Evolutionary conservation across 2,329 filamentous ascomycete species (phyloP).

Genomic region (Arthrinium puccinioides): DNA sequence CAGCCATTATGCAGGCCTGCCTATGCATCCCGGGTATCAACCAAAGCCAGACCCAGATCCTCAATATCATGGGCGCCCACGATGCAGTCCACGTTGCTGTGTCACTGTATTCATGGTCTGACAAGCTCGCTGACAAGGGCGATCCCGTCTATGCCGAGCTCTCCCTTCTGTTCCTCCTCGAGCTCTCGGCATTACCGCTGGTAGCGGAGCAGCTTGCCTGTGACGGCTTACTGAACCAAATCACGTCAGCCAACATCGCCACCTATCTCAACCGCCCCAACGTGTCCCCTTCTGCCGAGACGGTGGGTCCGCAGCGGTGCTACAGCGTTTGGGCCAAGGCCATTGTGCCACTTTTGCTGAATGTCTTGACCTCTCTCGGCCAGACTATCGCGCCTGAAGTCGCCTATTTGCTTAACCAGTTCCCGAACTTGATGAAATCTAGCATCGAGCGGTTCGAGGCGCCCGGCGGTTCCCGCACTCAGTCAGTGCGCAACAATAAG

Average conservation of each 20-base stretch:
- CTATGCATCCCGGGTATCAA: conserved; percentile 72
- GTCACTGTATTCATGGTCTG: conserved; percentile 89
- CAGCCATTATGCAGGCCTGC: conserved; percentile 79
- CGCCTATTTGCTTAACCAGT: conserved; percentile 81
- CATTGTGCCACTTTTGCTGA: conserved; percentile 80
- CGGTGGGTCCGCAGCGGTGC: conserved; percentile 60
- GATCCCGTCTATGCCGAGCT: conserved; percentile 93
- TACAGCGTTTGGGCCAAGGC: conserved; percentile 89
- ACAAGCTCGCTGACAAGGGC: conserved; percentile 66
- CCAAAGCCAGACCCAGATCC: conserved; percentile 62
- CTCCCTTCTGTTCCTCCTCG: conserved; percentile 80
- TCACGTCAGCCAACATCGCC: conserved; percentile 73
- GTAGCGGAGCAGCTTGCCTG: conserved; percentile 87
- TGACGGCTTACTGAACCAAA: conserved; percentile 72
- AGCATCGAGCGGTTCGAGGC: conserved; percentile 67
- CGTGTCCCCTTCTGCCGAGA: conserved; percentile 73
- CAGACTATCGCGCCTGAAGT: conserved; percentile 78
- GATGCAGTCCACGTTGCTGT: conserved; percentile 74
- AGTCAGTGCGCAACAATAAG: conserved; percentile 16
- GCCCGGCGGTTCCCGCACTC: conserved; percentile 39
- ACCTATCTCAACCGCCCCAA: conserved; percentile 64
- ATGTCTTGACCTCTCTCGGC: conserved; percentile 76
- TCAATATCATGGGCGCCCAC: conserved; percentile 62
- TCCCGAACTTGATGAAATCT: conserved; percentile 67
- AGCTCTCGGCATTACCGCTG: conserved; percentile 72